A percentile compares a stretch with the other conserved stretches of the same genome.
Conservation (phyloP, 2,329 filamentous ascomycete genomes). For the Xylariaceae sp. region DNA sequence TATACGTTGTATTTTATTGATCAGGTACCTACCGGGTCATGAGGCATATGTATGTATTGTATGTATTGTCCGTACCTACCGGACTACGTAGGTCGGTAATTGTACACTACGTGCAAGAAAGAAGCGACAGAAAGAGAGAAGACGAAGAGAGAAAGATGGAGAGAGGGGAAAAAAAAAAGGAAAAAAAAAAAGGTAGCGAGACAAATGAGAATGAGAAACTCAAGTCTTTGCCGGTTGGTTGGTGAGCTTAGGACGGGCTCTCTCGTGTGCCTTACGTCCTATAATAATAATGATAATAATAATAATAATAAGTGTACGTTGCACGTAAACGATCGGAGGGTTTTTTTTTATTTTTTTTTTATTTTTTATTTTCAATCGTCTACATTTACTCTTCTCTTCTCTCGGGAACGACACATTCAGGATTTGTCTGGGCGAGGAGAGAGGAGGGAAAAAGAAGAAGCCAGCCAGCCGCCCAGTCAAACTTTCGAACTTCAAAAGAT, state of each 20-base stretch:
- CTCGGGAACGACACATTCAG: too few species aligned
- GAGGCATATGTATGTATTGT: too few species aligned
- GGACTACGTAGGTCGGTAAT: too few species aligned
- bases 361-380: too few species aligned
- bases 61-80: too few species aligned
- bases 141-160: not conserved
- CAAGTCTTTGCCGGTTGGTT: slow-evolving; percentile 24
- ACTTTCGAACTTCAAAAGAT: slow-evolving; percentile 18
- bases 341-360: slow-evolving; percentile 21
- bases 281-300: too few species aligned
- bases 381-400: too few species aligned
- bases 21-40: too few species aligned
- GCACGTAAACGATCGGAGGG: slow-evolving; percentile 30
- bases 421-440: too few species aligned
- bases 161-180: slow-evolving; percentile 3
- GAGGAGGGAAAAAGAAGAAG: not conserved
- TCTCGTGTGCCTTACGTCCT: too few species aligned
- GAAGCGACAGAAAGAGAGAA: not conserved
- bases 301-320: slow-evolving; percentile 11
- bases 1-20: not conserved
- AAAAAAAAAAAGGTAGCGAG: not conserved
- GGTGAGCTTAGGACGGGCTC: too few species aligned
- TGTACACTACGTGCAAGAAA: too few species aligned
- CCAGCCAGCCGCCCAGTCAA: slow-evolving; percentile 22
- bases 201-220: slow-evolving; percentile 18